Evolutionary conservation across 495 filamentous ascomycete species (phyloP), one percentile per base, ranked within the genome.

Genomic region (Hypoxylon lienhwacheense): DNA sequence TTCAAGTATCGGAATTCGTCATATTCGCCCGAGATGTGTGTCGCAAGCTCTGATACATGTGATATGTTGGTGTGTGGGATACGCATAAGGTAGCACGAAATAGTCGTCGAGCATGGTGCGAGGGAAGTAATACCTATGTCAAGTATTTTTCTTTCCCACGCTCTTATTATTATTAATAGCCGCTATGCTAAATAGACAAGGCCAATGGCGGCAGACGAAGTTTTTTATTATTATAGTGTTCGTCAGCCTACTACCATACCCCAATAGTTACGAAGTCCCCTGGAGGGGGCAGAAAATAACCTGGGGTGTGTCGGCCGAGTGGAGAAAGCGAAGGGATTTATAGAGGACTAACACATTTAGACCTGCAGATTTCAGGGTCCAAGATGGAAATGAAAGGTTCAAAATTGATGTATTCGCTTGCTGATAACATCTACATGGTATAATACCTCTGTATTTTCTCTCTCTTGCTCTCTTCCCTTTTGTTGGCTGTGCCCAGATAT

Each of bases 241-340:
- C 57, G 41, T 19, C 8, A 37, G 40, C 41, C 29, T 55, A 44
- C 34, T 28, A 24, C 46, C 24, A 41, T 56, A 39, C 47, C 32
- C 25, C 31, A 35, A 53, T 33, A 40, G 26, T 34, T 26, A 47
- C 37, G 12, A 51, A 51, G 32, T 40, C 52, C 42, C 52, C 36
- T 61, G 31, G n/a, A n/a, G n/a, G n/a, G n/a, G n/a, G n/a, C n/a
- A n/a, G n/a, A 36, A 40, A 45, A 48, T 19, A 47, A 29, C 43
- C 53, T 52, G 34, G 31, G 41, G 43, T 55, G 37, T 61, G 47
- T 56, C 58, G 58, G 58, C 47, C 47, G 58, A 45, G 58, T 56
- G 52, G 58, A 56, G 47, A 42, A 35, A 7, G 11, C n/a, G 7
- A 21, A 31, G 17, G 29, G 45, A 39, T 46, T 50, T 34, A 34